A percentile compares a stretch with the other conserved stretches of the same genome.
Evolutionary conservation across 192 early-diverging fungal species (phyloP).

Genomic region (Gigaspora rosea): DNA sequence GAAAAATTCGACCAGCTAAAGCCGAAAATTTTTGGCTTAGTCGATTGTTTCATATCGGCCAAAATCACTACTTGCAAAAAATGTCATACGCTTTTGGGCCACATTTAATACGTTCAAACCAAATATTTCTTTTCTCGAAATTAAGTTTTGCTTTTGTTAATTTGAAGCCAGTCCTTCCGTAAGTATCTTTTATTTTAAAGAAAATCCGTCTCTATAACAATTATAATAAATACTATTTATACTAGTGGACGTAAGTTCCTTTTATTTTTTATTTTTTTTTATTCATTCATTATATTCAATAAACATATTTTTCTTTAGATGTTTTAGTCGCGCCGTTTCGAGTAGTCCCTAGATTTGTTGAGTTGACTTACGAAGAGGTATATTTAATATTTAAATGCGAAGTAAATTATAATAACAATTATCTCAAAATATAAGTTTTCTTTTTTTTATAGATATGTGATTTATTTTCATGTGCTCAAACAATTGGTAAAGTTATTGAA

Average conservation of each 20-base stretch:
- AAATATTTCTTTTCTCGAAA: slow-evolving; percentile 76
- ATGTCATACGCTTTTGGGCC: slow-evolving; percentile 70
- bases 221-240: neutral
- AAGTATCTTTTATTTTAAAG: slow-evolving; percentile 24
- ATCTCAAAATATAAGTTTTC: neutral
- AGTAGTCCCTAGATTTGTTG: slow-evolving; percentile 68
- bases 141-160: slow-evolving; percentile 85
- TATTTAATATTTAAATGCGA: neutral
- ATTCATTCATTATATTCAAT: neutral
- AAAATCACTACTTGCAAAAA: neutral
- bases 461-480: slow-evolving; percentile 79
- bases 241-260: slow-evolving; percentile 45
- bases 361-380: slow-evolving; percentile 80
- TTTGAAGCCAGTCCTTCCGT: slow-evolving; percentile 88
- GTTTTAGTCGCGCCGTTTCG: slow-evolving; percentile 79
- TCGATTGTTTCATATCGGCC: neutral
- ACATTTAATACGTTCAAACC: slow-evolving; percentile 61
- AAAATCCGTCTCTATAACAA: neutral
- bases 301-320: slow-evolving; percentile 51
- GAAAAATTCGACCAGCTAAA: too few relatives aligned
- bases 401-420: neutral
- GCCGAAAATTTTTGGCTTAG: too few relatives aligned
- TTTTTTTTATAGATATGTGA: slow-evolving; percentile 56
- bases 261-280: neutral
- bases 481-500: slow-evolving; percentile 74